phyloP scores from a whole-genome alignment of 2,329 filamentous ascomycete genomes.

The Camptophora hylomeconis region DNA sequence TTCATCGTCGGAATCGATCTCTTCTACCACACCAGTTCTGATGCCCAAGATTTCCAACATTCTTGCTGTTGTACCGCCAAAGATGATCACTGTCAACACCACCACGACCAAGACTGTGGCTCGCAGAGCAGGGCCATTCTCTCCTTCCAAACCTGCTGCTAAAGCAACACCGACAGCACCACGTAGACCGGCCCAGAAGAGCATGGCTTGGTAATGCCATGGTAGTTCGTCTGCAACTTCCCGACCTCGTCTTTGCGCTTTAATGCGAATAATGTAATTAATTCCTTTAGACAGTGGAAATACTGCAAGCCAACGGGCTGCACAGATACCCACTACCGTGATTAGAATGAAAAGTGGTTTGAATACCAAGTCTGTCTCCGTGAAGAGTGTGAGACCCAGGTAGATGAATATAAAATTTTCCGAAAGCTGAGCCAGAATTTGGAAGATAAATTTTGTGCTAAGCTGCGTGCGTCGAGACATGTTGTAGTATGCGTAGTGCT shows the following conservation, averaged over 20 bases:
- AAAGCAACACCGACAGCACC: conserved; percentile 92
- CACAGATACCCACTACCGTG: conserved; percentile 80
- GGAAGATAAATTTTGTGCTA: conserved; percentile 95
- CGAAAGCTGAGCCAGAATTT: conserved; percentile 83
- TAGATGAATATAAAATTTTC: conserved; percentile 99
- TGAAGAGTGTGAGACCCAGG: conserved; percentile 85
- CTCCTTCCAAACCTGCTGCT: conserved; percentile 73
- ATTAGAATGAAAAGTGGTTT: conserved; percentile 93
- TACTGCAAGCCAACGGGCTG: conserved; percentile 83
- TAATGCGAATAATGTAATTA: conserved; percentile 84
- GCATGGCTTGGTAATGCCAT: conserved; percentile 95
- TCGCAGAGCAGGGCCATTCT: conserved; percentile 68
- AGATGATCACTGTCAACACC: conserved; percentile 95
- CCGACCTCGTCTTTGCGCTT: conserved; percentile 53
- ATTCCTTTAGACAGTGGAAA: conserved; percentile 83
- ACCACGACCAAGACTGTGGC: conserved; percentile 97
- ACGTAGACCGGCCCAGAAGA: conserved; percentile 96
- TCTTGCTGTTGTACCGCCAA: conserved; percentile 88
- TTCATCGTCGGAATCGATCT: conserved; percentile 94
- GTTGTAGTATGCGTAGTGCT: conserved; percentile 99
- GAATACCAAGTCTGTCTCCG: conserved; percentile 74
- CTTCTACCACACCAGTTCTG: conserved; percentile 86
- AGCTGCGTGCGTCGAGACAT: conserved; percentile 97
- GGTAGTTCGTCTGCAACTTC: conserved; percentile 80
- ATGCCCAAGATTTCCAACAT: conserved; percentile 99